Percentiles rank a stretch among this genome's conserved stretches.
These are phyloP conservation scores for Phytophthora nicotianae DNA, from an alignment of 352 stramenopile species.

Conservation along the genomic window DNA sequence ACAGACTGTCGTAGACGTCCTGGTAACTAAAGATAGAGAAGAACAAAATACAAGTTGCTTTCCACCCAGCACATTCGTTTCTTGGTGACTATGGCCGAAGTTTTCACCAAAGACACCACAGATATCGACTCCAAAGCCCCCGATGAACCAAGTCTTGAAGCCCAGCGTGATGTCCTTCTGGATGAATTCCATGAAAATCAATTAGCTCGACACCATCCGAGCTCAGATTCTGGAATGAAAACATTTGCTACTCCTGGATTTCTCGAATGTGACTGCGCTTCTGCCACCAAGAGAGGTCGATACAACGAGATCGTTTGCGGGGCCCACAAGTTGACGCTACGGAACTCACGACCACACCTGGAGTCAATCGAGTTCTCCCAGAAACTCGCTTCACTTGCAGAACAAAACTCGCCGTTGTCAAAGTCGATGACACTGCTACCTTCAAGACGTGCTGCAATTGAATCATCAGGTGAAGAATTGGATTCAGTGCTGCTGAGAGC, in stretches of 20 bases:
- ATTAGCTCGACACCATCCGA: conserved; percentile 1
- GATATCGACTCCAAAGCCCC: background rate
- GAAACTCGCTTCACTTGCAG: conserved; percentile 19
- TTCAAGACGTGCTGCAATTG: background rate
- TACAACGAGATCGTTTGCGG: conserved; percentile 55
- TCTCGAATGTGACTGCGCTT: conserved; percentile 53
- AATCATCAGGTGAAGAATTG: conserved; percentile 11
- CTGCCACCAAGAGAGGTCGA: conserved; percentile 47
- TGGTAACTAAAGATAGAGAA: conserved; percentile 29
- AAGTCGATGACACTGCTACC: conserved; percentile 22
- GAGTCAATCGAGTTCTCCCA: conserved; percentile 38
- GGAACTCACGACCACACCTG: conserved; percentile 53
- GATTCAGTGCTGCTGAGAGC: conserved; percentile 41
- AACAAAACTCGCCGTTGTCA: conserved; percentile 9
- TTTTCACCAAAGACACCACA: background rate
- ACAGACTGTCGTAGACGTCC: conserved; percentile 14
- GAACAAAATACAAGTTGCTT: background rate
- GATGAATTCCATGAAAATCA: conserved; percentile 27
- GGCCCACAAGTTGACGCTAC: conserved; percentile 67
- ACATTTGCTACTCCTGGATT: conserved; percentile 29
- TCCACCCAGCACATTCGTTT: background rate
- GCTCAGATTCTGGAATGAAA: conserved; percentile 5
- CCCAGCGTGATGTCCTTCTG: conserved; percentile 18
- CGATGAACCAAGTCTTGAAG: conserved; percentile 1
- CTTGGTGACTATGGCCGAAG: conserved; percentile 3